phyloP scores from a whole-genome alignment of 192 early-diverging fungal genomes.

The Obelidium mucronatum region DNA sequence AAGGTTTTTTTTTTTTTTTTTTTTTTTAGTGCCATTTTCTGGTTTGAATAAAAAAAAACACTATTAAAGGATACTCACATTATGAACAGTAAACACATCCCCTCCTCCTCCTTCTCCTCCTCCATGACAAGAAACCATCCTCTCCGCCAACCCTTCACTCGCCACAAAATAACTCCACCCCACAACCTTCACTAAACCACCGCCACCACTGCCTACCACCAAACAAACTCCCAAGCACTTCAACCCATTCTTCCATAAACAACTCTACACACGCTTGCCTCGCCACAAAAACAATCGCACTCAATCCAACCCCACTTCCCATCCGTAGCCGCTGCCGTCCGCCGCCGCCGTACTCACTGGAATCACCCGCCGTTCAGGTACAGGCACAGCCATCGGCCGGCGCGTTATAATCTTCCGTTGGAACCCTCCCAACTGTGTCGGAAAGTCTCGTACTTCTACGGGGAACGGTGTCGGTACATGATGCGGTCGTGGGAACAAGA shows the following conservation, averaged over 20 bases:
- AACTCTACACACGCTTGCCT: too few species aligned
- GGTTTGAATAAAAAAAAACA: neutral
- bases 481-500: too few species aligned
- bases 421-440: conserved; percentile 3
- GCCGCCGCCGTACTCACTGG: too few species aligned
- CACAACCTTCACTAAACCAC: too few species aligned
- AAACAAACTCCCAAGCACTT: too few species aligned
- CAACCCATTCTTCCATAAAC: too few species aligned
- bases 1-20: neutral
- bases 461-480: too few species aligned
- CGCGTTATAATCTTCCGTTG: conserved; percentile 5
- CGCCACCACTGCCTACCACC: too few species aligned
- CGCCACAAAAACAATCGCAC: too few species aligned
- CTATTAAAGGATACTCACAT: neutral
- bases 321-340: too few species aligned
- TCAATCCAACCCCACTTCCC: too few species aligned
- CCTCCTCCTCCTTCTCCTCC: neutral
- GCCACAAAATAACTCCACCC: conserved; percentile 15
- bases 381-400: neutral
- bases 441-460: conserved; percentile 17
- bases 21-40: too few species aligned
- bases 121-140: neutral
- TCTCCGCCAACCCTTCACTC: neutral
- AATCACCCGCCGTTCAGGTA: neutral
- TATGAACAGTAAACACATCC: neutral